A percentile compares a stretch with the other conserved stretches of the same genome.
Evolutionary conservation across 805 yeast species (phyloP).

Genomic region (Zygosaccharomyces bisporus): DNA sequence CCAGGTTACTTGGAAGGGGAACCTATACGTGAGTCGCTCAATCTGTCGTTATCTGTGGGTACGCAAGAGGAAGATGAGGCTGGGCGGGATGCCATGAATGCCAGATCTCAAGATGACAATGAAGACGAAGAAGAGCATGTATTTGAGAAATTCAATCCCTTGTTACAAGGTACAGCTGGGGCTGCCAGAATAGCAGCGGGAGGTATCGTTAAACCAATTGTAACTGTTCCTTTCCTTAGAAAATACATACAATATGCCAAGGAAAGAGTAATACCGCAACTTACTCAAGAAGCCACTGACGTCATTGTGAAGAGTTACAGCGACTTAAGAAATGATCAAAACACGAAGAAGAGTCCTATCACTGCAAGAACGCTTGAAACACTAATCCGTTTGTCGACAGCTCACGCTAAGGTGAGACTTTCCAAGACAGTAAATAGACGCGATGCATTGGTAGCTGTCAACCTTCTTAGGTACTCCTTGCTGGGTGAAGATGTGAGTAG

Average conservation of each 20-base stretch:
- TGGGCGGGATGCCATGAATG: conserved; percentile 9
- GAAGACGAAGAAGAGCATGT: conserved; percentile 53
- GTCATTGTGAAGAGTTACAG: conserved; percentile 79
- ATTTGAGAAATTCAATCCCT: conserved; percentile 79
- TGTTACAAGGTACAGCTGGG: conserved; percentile 75
- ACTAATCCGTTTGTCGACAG: conserved; percentile 87
- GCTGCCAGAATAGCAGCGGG: conserved; percentile 38
- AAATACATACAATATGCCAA: conserved; percentile 94
- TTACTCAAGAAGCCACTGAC: conserved; percentile 72
- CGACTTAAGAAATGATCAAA: conserved; percentile 76
- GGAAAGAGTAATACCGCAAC: conserved; percentile 75
- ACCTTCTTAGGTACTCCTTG: conserved; percentile 76
- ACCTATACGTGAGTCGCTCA: conserved; percentile 77
- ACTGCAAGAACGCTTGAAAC: conserved; percentile 99
- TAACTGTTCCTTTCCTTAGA: conserved; percentile 80
- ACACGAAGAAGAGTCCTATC: conserved; percentile 82
- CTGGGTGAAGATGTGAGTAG: conserved; percentile 43
- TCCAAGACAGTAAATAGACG: conserved; percentile 66
- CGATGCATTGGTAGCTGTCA: conserved; percentile 86
- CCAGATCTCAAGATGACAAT: conserved; percentile 36
- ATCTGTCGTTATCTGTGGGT: conserved; percentile 78
- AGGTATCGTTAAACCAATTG: conserved; percentile 42
- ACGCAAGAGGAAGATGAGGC: conserved; percentile 47
- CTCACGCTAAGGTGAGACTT: conserved; percentile 94
- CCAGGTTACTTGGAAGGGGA: conserved; percentile 89